Conservation (phyloP, 345 rosid species). For the Dovyalis caffra region DNA sequence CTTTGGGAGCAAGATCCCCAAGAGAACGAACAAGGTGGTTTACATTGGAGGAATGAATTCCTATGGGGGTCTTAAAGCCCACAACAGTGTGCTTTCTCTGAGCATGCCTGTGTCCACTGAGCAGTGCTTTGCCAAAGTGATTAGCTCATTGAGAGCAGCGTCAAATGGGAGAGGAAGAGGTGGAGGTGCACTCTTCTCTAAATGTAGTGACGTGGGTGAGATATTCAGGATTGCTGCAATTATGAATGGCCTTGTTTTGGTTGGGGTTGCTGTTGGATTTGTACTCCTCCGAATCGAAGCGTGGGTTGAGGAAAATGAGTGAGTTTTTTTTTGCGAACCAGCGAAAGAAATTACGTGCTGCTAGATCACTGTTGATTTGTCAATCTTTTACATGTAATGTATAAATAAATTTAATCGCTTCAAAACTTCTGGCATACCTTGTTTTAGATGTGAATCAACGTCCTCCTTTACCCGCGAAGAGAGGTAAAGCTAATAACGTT, state of each 20-base stretch:
- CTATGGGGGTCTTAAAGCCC: constrained; percentile 50
- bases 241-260: constrained; percentile 52
- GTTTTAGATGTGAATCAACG: neutral
- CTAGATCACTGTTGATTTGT: neutral
- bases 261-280: constrained; percentile 65
- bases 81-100: constrained; percentile 34
- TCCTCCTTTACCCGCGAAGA: neutral
- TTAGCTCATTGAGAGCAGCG: constrained; percentile 41
- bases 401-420: neutral
- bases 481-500: too few relatives aligned
- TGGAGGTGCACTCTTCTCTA: constrained; percentile 39
- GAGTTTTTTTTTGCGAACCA: neutral
- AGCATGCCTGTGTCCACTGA: constrained; percentile 35
- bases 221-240: constrained; percentile 58
- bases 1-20: constrained; percentile 6
- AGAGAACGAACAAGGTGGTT: constrained; percentile 21
- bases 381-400: neutral
- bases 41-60: constrained; percentile 43
- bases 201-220: constrained; percentile 33
- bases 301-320: constrained; percentile 54
- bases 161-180: constrained; percentile 28
- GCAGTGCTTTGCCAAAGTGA: constrained; percentile 42
- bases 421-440: too few relatives aligned
- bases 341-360: neutral
- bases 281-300: constrained; percentile 59